phyloP scores from a whole-genome alignment of 352 stramenopile genomes.

The Phytophthora boehmeriae region DNA sequence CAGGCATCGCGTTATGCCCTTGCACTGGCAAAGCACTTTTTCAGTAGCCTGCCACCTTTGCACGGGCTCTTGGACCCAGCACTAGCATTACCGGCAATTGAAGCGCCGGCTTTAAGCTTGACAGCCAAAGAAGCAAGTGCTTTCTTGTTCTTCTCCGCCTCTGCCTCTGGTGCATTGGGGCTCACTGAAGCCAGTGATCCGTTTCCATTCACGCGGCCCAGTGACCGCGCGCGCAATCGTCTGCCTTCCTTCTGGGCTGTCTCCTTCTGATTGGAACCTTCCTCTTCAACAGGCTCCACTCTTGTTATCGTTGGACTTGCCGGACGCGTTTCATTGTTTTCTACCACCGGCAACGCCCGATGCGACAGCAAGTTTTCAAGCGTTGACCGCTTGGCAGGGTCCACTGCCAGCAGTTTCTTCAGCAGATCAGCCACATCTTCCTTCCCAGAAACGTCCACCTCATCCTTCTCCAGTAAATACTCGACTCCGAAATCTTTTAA shows the following conservation, averaged over 20 bases:
- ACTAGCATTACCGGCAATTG: conserved; percentile 9
- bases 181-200: conserved; percentile 28
- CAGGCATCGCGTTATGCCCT: conserved; percentile 17
- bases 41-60: conserved; percentile 24
- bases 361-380: conserved; percentile 50
- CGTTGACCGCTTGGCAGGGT: conserved; percentile 48
- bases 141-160: conserved; percentile 33
- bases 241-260: conserved; percentile 14
- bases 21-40: conserved; percentile 32
- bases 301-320: conserved; percentile 2
- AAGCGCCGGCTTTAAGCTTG: conserved; percentile 16
- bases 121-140: conserved; percentile 20
- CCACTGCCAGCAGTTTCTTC: conserved; percentile 54
- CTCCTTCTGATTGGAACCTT: conserved; percentile 4
- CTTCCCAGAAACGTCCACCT: conserved; percentile 52
- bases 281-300: background rate
- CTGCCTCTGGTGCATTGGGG: conserved; percentile 16
- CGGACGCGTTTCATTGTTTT: conserved; percentile 10
- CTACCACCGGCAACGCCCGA: conserved; percentile 31
- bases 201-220: conserved; percentile 35
- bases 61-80: conserved; percentile 24
- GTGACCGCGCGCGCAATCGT: conserved; percentile 23
- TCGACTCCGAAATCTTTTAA: conserved; percentile 63
- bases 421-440: conserved; percentile 58
- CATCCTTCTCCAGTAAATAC: conserved; percentile 70